Conservation (phyloP, 805 yeast genomes). For the Saccharomycopsis capsularis region DNA sequence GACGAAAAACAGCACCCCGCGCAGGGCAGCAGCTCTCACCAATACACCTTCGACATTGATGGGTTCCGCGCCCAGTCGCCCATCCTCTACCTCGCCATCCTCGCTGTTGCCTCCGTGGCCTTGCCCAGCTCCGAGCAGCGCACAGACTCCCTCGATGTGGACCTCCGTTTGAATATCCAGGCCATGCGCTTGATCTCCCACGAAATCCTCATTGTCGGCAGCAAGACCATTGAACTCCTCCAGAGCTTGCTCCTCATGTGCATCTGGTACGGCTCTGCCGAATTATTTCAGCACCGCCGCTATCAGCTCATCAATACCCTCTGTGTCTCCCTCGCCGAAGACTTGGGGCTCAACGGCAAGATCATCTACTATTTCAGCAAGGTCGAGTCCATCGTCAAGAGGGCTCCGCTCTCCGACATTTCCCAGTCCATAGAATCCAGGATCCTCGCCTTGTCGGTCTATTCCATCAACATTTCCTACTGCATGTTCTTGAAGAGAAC, state of each 20-base stretch:
- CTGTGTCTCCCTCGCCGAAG: slow-evolving; percentile 63
- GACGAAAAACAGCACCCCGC: not conserved
- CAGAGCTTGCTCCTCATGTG: slow-evolving; percentile 55
- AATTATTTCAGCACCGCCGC: slow-evolving; percentile 70
- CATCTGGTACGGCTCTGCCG: slow-evolving; percentile 81
- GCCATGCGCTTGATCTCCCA: slow-evolving; percentile 44
- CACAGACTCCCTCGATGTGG: slow-evolving; percentile 32
- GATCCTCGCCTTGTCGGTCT: slow-evolving; percentile 49
- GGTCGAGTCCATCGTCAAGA: slow-evolving; percentile 35
- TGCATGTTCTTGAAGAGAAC: slow-evolving; percentile 61
- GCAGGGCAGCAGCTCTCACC: slow-evolving; percentile 27
- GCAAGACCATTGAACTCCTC: slow-evolving; percentile 61
- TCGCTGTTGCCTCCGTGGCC: slow-evolving; percentile 51
- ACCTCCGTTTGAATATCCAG: slow-evolving; percentile 44
- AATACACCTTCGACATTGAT: slow-evolving; percentile 35
- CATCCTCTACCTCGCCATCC: slow-evolving; percentile 53
- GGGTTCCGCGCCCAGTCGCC: slow-evolving; percentile 49
- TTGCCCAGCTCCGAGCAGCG: slow-evolving; percentile 26
- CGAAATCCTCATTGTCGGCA: slow-evolving; percentile 63
- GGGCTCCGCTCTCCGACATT: slow-evolving; percentile 34
- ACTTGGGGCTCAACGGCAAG: slow-evolving; percentile 62
- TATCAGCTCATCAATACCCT: slow-evolving; percentile 62
- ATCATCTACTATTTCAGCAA: slow-evolving; percentile 37
- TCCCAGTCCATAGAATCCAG: slow-evolving; percentile 40
- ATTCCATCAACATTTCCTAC: slow-evolving; percentile 54